These are phyloP conservation scores for Nissolia schottii DNA, from an alignment of 306 rosid genomes.

Conservation along the genomic window DNA sequence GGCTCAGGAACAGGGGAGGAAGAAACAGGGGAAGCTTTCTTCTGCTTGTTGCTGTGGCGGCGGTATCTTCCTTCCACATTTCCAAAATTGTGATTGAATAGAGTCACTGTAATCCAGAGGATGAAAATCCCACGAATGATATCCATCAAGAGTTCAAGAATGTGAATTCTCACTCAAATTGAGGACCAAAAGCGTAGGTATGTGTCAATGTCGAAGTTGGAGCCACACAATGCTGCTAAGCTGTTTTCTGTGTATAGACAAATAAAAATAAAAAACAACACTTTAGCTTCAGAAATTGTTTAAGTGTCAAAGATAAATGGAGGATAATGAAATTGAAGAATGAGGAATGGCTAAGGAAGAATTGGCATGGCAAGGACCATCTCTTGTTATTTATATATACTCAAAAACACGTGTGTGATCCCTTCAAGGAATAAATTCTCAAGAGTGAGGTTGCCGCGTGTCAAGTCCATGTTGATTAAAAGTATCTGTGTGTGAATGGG, in stretches of 20 bases:
- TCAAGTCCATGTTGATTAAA: slow-evolving; percentile 26
- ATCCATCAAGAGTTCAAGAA: slow-evolving; percentile 36
- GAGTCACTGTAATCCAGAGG: slow-evolving; percentile 28
- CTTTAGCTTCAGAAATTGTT: slow-evolving; percentile 3
- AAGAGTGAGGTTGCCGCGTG: slow-evolving; percentile 37
- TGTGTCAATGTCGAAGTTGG: slow-evolving; percentile 26
- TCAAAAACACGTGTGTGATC: neutral
- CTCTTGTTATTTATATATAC: slow-evolving; percentile 42
- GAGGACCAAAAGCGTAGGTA: neutral
- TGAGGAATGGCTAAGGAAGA: slow-evolving; percentile 21
- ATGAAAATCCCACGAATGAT: slow-evolving; percentile 21
- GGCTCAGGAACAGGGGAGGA: slow-evolving; percentile 15
- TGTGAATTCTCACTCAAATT: neutral
- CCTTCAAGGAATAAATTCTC: neutral
- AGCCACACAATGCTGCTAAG: slow-evolving; percentile 27
- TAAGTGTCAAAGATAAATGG: neutral
- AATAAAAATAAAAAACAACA: no score
- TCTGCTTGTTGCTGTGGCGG: slow-evolving; percentile 50
- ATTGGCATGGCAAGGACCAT: slow-evolving; percentile 26
- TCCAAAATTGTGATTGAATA: slow-evolving; percentile 26
- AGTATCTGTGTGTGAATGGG: slow-evolving; percentile 4
- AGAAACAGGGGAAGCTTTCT: slow-evolving; percentile 21
- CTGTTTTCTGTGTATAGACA: slow-evolving; percentile 27
- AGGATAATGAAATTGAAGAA: slow-evolving; percentile 4
- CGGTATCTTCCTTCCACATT: slow-evolving; percentile 78